These are phyloP conservation scores for Leptographium flavum DNA, from an alignment of 2,329 filamentous ascomycete species.

Conservation along the genomic window DNA sequence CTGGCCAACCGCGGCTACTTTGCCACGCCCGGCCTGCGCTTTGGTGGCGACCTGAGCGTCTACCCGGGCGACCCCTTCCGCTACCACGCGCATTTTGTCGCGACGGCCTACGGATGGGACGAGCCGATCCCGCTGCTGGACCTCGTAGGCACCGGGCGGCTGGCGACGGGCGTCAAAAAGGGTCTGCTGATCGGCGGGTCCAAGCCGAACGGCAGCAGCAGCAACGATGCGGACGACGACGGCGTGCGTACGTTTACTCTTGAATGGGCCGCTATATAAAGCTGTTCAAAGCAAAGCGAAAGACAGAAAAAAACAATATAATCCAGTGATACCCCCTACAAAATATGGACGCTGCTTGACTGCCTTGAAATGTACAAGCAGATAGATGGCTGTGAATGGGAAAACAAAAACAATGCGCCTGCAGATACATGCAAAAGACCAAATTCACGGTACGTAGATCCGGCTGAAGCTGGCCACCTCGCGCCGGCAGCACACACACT, in stretches of 20 bases:
- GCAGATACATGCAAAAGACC: background rate
- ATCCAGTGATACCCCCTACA: background rate
- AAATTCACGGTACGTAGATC: constrained; percentile 62
- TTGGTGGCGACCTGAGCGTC: constrained; percentile 86
- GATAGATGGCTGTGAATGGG: background rate
- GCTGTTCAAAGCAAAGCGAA: background rate
- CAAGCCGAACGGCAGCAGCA: constrained; percentile 1
- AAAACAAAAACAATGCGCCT: background rate
- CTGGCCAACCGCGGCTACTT: constrained; percentile 71
- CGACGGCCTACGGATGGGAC: constrained; percentile 74
- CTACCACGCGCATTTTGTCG: constrained; percentile 91
- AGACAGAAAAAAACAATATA: background rate
- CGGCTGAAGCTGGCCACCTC: constrained; percentile 82
- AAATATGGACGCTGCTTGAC: too few species aligned
- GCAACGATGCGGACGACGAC: background rate
- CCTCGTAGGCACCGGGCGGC: constrained; percentile 68
- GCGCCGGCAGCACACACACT: constrained; percentile 84
- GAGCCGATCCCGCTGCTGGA: constrained; percentile 75
- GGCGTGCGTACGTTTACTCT: constrained; percentile 63
- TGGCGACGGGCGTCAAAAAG: constrained; percentile 95
- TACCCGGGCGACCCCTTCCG: constrained; percentile 91
- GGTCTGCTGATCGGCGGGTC: constrained; percentile 74
- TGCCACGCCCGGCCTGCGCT: constrained; percentile 81
- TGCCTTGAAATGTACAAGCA: background rate
- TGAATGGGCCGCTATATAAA: constrained; percentile 83